These are phyloP conservation scores for Ogataea pignaliae DNA, from an alignment of 805 yeast species.

Conservation along the genomic window DNA sequence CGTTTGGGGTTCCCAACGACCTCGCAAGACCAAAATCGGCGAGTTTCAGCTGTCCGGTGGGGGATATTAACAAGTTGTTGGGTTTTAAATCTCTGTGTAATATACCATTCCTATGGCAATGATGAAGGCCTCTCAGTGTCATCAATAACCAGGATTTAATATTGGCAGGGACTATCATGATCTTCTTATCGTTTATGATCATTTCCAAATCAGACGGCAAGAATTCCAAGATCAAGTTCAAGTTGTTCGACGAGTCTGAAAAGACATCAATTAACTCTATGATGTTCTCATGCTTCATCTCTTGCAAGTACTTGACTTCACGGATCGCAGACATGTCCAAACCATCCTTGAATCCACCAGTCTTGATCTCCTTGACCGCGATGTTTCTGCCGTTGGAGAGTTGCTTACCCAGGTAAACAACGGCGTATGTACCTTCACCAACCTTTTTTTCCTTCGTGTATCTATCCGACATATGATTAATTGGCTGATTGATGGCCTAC, in stretches of 20 bases:
- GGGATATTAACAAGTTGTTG: conserved; percentile 80
- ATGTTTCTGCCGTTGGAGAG: conserved; percentile 51
- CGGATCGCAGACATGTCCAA: conserved; percentile 96
- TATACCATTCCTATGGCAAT: conserved; percentile 88
- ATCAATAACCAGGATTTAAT: conserved; percentile 90
- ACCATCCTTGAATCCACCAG: conserved; percentile 93
- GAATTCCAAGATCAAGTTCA: conserved; percentile 89
- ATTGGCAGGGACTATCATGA: conserved; percentile 80
- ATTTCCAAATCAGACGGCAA: conserved; percentile 90
- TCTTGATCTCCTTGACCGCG: conserved; percentile 94
- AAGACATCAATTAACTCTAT: conserved; percentile 89
- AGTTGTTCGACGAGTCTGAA: conserved; percentile 52
- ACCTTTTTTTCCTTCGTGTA: conserved; percentile 68
- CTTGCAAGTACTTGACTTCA: conserved; percentile 86
- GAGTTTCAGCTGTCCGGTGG: conserved; percentile 81
- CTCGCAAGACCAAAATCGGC: conserved; percentile 98
- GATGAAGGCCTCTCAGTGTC: conserved; percentile 93
- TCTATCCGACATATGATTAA: conserved; percentile 14
- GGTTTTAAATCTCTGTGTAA: conserved; percentile 94
- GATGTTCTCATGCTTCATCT: conserved; percentile 70
- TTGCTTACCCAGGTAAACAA: conserved; percentile 81
- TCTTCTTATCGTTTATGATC: conserved; percentile 71
- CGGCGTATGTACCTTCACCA: conserved; percentile 99
- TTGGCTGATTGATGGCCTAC: no score
- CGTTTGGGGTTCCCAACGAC: conserved; percentile 71